phyloP scores from a whole-genome alignment of 1,284 basidiomycete genomes.

The Puccinia hordei region DNA sequence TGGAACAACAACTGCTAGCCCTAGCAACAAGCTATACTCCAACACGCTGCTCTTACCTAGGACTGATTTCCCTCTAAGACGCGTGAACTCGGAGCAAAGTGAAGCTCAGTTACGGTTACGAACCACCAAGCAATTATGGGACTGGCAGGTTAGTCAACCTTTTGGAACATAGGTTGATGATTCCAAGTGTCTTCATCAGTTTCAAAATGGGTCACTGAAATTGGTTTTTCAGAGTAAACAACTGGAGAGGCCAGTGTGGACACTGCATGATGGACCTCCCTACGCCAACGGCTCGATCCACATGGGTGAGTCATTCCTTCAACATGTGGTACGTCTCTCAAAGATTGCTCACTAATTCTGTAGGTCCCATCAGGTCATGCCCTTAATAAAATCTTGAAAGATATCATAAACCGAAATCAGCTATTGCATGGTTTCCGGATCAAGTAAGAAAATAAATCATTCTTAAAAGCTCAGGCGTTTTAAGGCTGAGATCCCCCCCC shows the following conservation, averaged over 20 bases:
- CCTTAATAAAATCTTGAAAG: conserved; percentile 94
- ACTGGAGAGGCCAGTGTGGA: conserved; percentile 70
- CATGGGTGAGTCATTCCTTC: conserved; percentile 69
- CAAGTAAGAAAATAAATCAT: conserved; percentile 64
- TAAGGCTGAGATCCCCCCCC: background rate
- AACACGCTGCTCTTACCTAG: conserved; percentile 80
- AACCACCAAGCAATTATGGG: conserved; percentile 77
- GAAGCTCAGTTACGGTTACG: conserved; percentile 68
- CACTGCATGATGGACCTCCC: conserved; percentile 94
- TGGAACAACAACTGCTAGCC: background rate
- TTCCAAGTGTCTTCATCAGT: conserved; percentile 25
- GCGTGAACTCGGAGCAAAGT: conserved; percentile 64
- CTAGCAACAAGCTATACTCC: conserved; percentile 61
- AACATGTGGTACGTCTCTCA: background rate
- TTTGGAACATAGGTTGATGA: background rate
- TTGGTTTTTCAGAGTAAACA: conserved; percentile 58
- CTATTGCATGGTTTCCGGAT: conserved; percentile 76
- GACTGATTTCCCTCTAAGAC: conserved; percentile 77
- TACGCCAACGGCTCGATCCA: conserved; percentile 96
- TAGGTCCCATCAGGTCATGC: conserved; percentile 73
- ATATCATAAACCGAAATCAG: conserved; percentile 89
- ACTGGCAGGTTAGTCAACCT: conserved; percentile 78
- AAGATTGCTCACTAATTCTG: background rate
- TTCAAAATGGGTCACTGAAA: background rate
- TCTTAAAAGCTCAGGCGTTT: background rate